These are phyloP conservation scores for Tuber magnatum DNA, from an alignment of 495 filamentous ascomycete species.

Conservation along the genomic window DNA sequence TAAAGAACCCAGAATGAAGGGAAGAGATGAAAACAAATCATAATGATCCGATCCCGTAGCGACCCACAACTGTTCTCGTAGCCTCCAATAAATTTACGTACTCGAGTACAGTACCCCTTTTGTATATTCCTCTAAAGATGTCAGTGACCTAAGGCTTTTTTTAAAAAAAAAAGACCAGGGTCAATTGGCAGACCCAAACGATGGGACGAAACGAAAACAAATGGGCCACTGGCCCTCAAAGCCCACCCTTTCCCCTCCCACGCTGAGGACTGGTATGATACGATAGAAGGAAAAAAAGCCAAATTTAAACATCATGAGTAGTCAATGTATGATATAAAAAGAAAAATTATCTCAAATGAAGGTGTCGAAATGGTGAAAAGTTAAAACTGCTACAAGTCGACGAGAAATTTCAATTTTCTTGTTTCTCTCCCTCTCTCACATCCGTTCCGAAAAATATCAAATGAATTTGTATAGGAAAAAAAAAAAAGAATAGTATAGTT, in stretches of 20 bases:
- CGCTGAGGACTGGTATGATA: background rate
- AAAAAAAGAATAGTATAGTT: conserved; percentile 14
- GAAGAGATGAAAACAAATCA: background rate
- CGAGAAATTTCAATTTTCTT: background rate
- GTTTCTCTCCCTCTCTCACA: background rate
- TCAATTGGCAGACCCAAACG: background rate
- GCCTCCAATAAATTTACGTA: background rate
- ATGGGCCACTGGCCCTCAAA: background rate
- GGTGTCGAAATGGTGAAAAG: background rate
- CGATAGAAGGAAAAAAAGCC: background rate
- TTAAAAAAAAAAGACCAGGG: background rate
- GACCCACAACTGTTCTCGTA: background rate
- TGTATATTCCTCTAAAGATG: background rate
- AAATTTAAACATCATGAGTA: background rate
- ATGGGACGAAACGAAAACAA: background rate
- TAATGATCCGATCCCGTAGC: background rate
- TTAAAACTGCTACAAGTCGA: background rate
- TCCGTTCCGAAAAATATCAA: background rate
- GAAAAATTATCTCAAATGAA: conserved; percentile 1
- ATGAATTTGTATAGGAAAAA: conserved; percentile 2
- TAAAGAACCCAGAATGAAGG: background rate
- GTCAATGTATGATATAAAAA: background rate
- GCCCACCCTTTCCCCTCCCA: background rate
- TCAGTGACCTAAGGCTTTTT: background rate
- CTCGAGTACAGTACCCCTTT: background rate